Base-by-base conservation (phyloP, 305 asterid species). In the Fraxinus platypoda region DNA sequence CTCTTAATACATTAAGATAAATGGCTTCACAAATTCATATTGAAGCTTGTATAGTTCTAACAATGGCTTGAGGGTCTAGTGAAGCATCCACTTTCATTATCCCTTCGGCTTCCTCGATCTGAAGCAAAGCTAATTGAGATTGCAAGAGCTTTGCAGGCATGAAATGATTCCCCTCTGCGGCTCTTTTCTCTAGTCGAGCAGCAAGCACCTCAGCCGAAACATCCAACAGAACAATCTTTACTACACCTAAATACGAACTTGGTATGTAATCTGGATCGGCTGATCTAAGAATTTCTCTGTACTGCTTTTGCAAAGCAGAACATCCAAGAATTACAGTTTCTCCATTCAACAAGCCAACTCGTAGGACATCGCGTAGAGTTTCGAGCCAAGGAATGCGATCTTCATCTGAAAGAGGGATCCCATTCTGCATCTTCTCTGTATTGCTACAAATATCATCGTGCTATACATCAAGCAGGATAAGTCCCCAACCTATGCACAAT, bases 381-480 rank as follows among this genome's bases (percentile, higher is more conserved):
- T 94, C 92, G 34, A 96, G 97, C 99, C 99, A 96, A 2, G 98
- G 99, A 80, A 90, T 81, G 2, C 98, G 98, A 86, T 96, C 98
- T 71, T 90, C 97, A 0, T 94, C 98, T 2, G 95, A 43, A 35
- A 96, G 91, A 78, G 98, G 98, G 80, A 88, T 87, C 87, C 95
- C 98, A 3, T 70, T 91, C 80, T 80, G 89, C 98, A 96, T 94
- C 93, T 93, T 96, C 38, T 94, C 99, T 94, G 91, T 84, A 46
- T 62, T 62, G 15, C 28, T 28, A 68, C 74, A 68, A 26, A 4
- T 68, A 25, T 28, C 34, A 68, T 68, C 37, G 12, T 68, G 1
- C 38, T 28, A 68, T 68, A 28, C 6, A 66, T 68, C 33, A 12
- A 30, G 21, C 23, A 0, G 38, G 19, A 30, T 28, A 30, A 12